Evolutionary conservation across 495 filamentous ascomycete species (phyloP), one percentile per base, ranked within the genome.

Genomic region (Jackrogersella minutella): DNA sequence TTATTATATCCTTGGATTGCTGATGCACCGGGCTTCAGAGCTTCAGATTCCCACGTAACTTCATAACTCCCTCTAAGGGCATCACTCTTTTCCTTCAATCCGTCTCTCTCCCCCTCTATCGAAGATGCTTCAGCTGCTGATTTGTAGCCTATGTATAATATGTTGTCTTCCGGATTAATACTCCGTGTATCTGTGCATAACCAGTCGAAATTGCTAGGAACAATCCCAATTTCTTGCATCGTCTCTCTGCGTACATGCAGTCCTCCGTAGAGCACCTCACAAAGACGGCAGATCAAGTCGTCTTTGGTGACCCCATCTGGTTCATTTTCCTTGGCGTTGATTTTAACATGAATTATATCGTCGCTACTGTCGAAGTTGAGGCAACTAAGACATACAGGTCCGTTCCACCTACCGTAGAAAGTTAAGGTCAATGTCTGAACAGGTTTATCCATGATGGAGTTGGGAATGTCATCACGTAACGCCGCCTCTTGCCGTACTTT

Each of bases 301-400:
- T 52, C 46, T 28, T 61, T 61, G 2, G 58, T 61, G 10, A 61
- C 36, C 5, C 58, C 58, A 14, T 61, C 58, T 5, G 58, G 47
- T 16, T 61, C 58, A 6, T 43, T 36, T 5, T 52, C 16, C 46
- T 24, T 41, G 11, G 58, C 58, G 14, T 51, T 24, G 10, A 52
- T 21, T 11, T 61, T 46, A 13, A 52, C 26, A 14, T 51, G 58
- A 9, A 61, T 34, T 8, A 51, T 41, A 30, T 61, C 46, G 9
- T 33, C 17, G 5, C 6, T 24, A 3, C 34, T 24, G 14, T 51
- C 26, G 7, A 47, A 58, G 40, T 58, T 31, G 13, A 49, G 28
- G 19, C 55, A 58, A n/a, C 55, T 22, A 16, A 58, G 34, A 17
- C 58, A 52, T 3, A 17, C n/a, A 0, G 9, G 13, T n/a, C 52